Conservation (phyloP, 306 rosid genomes). For the Carpinus viminea region DNA sequence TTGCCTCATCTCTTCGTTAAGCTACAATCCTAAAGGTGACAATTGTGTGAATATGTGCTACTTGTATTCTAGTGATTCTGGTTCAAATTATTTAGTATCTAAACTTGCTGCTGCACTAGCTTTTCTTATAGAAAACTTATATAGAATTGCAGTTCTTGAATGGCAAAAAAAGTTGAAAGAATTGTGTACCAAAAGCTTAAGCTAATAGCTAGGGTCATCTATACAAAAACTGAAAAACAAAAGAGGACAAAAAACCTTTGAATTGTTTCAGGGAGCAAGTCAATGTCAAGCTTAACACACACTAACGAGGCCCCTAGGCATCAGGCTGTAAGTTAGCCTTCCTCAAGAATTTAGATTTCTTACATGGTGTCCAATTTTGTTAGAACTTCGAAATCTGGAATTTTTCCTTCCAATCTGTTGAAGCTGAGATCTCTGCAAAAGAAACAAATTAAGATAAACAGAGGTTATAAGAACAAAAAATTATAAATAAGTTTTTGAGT, state of each 20-base stretch:
- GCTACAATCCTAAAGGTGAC: background rate
- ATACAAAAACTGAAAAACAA: background rate
- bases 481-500: background rate
- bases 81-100: background rate
- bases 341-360: background rate
- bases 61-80: background rate
- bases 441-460: background rate
- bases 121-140: background rate
- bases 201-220: background rate
- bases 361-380: constrained; percentile 22
- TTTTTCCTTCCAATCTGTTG: constrained; percentile 29
- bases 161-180: background rate
- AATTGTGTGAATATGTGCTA: background rate
- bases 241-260: background rate
- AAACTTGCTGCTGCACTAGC: background rate
- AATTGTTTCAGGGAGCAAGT: background rate
- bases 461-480: background rate
- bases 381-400: constrained; percentile 24
- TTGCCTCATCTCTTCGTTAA: background rate
- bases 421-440: constrained; percentile 34
- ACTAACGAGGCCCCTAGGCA: background rate
- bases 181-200: background rate
- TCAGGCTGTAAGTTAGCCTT: background rate
- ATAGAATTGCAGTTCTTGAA: background rate
- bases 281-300: background rate